These are phyloP conservation scores for Plantago rigida DNA, from an alignment of 305 asterid genomes.

Conservation along the genomic window DNA sequence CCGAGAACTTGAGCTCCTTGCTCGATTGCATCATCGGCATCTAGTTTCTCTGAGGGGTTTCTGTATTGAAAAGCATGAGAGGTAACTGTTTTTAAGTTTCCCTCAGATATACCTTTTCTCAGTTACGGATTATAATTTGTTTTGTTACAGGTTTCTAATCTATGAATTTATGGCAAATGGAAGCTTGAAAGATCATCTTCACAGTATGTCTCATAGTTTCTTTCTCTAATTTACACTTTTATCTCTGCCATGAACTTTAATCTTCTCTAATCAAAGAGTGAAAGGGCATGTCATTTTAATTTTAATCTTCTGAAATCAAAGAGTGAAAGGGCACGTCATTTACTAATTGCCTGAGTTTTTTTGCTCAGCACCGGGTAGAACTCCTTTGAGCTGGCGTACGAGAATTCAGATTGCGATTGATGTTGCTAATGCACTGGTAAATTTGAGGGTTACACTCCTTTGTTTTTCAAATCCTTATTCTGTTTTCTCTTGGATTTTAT, in stretches of 20 bases:
- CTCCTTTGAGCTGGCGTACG: constrained; percentile 72
- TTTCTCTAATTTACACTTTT: constrained; percentile 7
- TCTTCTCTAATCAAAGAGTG: background rate
- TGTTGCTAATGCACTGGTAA: constrained; percentile 92
- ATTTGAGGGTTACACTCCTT: constrained; percentile 2
- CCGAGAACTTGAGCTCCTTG: constrained; percentile 86
- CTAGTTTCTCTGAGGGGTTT: constrained; percentile 87
- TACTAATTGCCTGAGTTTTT: constrained; percentile 21
- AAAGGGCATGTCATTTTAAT: constrained; percentile 4
- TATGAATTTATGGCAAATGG: constrained; percentile 87
- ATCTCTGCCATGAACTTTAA: background rate
- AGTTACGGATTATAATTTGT: constrained; percentile 7
- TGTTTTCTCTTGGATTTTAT: background rate
- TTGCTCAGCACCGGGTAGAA: constrained; percentile 56
- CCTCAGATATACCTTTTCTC: constrained; percentile 1
- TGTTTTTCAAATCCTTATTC: constrained; percentile 1
- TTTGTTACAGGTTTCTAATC: constrained; percentile 60
- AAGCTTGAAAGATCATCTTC: constrained; percentile 92
- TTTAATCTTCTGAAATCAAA: background rate
- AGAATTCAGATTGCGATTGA: constrained; percentile 84
- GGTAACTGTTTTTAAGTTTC: constrained; percentile 34
- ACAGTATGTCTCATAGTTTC: constrained; percentile 39
- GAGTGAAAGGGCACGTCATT: constrained; percentile 9
- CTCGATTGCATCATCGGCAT: constrained; percentile 94
- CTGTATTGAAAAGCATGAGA: constrained; percentile 61